Evolutionary conservation across 805 yeast species (phyloP).

Genomic region (Ogataea nakhonphanomensis): DNA sequence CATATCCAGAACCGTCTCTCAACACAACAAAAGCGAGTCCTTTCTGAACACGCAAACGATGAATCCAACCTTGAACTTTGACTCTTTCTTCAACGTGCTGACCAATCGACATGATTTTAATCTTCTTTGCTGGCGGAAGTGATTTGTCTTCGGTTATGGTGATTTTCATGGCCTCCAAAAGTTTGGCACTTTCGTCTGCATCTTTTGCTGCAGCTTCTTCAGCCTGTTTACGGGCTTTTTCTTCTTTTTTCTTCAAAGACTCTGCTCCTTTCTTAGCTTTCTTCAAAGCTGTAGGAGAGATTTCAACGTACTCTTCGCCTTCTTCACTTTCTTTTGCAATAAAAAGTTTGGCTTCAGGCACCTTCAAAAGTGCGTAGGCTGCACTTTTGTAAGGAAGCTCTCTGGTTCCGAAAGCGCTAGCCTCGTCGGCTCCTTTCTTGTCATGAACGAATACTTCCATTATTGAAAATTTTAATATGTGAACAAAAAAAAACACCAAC

Average conservation of each 20-base stretch:
- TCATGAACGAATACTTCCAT: slow-evolving; percentile 66
- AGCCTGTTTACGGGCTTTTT: slow-evolving; percentile 60
- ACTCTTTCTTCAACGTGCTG: slow-evolving; percentile 64
- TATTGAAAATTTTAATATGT: slow-evolving; percentile 14
- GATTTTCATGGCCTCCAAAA: slow-evolving; percentile 78
- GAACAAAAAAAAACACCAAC: not conserved
- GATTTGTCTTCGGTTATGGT: slow-evolving; percentile 68
- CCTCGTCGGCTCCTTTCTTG: slow-evolving; percentile 60
- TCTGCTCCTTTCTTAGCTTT: slow-evolving; percentile 97
- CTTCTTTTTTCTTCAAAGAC: slow-evolving; percentile 78
- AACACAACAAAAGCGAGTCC: slow-evolving; percentile 86
- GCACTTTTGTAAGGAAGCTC: slow-evolving; percentile 73
- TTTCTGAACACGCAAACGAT: slow-evolving; percentile 89
- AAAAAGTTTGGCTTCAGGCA: slow-evolving; percentile 49
- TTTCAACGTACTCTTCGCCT: slow-evolving; percentile 57
- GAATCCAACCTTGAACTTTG: slow-evolving; percentile 90
- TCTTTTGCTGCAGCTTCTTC: slow-evolving; percentile 50
- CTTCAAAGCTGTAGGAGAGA: slow-evolving; percentile 86
- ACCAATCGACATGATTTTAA: slow-evolving; percentile 59
- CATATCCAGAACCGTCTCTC: slow-evolving; percentile 91
- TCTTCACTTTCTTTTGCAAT: slow-evolving; percentile 62
- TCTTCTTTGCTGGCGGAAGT: slow-evolving; percentile 63
- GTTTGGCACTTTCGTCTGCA: slow-evolving; percentile 68
- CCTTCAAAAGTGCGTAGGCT: slow-evolving; percentile 68
- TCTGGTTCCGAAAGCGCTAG: slow-evolving; percentile 58